Evolutionary conservation across 345 rosid genomes (phyloP).

Genomic region (Syzygium grande): DNA sequence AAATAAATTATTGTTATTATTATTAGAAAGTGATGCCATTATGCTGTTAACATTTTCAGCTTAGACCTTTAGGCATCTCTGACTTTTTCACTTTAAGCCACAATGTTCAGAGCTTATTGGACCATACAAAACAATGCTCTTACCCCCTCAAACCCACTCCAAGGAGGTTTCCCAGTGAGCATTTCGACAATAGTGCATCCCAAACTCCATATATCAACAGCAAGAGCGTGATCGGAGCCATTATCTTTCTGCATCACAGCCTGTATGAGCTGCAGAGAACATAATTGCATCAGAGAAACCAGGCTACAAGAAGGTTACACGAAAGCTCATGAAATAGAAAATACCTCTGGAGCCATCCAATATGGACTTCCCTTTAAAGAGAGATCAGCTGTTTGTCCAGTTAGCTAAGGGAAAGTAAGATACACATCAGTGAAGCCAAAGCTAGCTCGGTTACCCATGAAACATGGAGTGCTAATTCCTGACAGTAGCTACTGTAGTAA

Average conservation of each 20-base stretch:
- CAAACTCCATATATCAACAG: constrained; percentile 98
- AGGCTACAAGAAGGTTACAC: background rate
- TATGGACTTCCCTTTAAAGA: constrained; percentile 95
- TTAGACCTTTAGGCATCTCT: background rate
- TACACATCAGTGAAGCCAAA: background rate
- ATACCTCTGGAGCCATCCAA: constrained; percentile 99
- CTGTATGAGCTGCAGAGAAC: constrained; percentile 65
- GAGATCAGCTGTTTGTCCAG: constrained; percentile 82
- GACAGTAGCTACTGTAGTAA: background rate
- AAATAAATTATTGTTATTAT: background rate
- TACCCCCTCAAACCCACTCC: constrained; percentile 98
- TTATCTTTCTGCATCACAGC: constrained; percentile 81
- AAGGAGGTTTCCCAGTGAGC: constrained; percentile 96
- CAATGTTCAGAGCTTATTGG: background rate
- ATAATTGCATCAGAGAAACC: background rate
- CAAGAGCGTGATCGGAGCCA: constrained; percentile 75
- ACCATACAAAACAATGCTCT: constrained; percentile 10
- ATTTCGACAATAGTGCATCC: constrained; percentile 96
- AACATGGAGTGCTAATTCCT: background rate
- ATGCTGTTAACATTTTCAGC: background rate
- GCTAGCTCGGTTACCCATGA: background rate
- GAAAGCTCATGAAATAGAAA: background rate
- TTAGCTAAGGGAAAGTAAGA: constrained; percentile 37
- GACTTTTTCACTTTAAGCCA: background rate
- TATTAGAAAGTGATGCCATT: background rate